These are phyloP conservation scores for Russula ochroleuca DNA, from an alignment of 768 basidiomycete genomes.

Conservation along the genomic window DNA sequence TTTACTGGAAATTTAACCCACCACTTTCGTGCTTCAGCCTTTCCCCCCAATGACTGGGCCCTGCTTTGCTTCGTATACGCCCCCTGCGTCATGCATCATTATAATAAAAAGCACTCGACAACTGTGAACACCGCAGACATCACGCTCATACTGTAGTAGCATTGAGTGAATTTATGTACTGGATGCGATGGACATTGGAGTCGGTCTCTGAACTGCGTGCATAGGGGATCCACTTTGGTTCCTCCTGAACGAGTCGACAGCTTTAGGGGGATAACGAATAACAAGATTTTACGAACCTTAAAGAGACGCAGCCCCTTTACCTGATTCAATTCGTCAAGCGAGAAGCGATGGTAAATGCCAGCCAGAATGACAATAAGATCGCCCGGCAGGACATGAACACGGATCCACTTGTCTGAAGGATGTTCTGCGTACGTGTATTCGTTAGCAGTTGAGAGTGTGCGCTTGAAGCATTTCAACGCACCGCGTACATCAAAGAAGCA, in stretches of 20 bases:
- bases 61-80: not conserved
- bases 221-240: slow-evolving; percentile 85
- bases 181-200: slow-evolving; percentile 53
- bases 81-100: not conserved
- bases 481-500: slow-evolving; percentile 93
- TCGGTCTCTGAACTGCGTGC: slow-evolving; percentile 63
- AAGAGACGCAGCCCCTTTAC: slow-evolving; percentile 81
- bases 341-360: slow-evolving; percentile 94
- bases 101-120: not conserved
- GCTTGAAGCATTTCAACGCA: slow-evolving; percentile 34
- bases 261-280: not conserved
- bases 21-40: too few species aligned
- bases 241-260: slow-evolving; percentile 52
- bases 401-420: slow-evolving; percentile 71
- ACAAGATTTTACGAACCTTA: slow-evolving; percentile 51
- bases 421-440: slow-evolving; percentile 47
- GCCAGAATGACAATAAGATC: slow-evolving; percentile 86
- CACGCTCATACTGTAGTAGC: not conserved
- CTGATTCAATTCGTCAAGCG: slow-evolving; percentile 68
- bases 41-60: not conserved
- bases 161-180: slow-evolving; percentile 47
- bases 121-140: not conserved
- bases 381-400: slow-evolving; percentile 67
- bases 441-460: not conserved
- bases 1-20: too few species aligned